A percentile compares a stretch with the other conserved stretches of the same genome.
Conservation (phyloP, 768 basidiomycete genomes). For the Cyclocybe cylindracea region DNA sequence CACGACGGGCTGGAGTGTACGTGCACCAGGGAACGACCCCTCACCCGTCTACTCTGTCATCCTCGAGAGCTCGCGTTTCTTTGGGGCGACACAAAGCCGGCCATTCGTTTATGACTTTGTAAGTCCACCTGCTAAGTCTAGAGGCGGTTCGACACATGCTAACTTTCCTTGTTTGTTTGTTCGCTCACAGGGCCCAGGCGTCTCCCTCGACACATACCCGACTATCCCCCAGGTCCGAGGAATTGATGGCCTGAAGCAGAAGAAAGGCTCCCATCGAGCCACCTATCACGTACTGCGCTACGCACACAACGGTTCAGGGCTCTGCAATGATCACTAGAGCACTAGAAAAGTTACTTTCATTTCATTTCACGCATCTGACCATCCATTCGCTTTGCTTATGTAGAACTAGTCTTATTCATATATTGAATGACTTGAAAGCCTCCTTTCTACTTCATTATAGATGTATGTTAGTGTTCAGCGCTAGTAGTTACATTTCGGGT, state of each 20-base stretch:
- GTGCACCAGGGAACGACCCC: constrained; percentile 76
- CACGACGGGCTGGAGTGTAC: constrained; percentile 69
- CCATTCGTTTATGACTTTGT: constrained; percentile 81
- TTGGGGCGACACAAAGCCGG: constrained; percentile 75
- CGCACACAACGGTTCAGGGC: constrained; percentile 21
- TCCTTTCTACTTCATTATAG: constrained; percentile 4
- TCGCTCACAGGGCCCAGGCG: constrained; percentile 52
- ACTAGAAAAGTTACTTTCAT: background rate
- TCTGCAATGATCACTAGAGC: constrained; percentile 16
- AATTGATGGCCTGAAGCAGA: constrained; percentile 29
- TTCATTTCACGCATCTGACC: too few species aligned
- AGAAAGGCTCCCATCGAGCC: constrained; percentile 25
- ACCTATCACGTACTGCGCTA: constrained; percentile 31
- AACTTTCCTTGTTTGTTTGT: constrained; percentile 1
- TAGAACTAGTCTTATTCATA: too few species aligned
- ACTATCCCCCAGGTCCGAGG: constrained; percentile 21
- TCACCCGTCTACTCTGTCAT: constrained; percentile 78
- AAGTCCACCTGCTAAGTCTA: constrained; percentile 18
- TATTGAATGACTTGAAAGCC: too few species aligned
- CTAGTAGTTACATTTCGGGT: constrained; percentile 14
- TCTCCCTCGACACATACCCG: constrained; percentile 56
- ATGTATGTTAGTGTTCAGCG: constrained; percentile 6
- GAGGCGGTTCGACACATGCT: background rate
- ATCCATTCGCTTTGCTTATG: background rate
- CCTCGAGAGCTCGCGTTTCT: constrained; percentile 77